A percentile compares a stretch with the other conserved stretches of the same genome.
phyloP scores from a whole-genome alignment of 768 basidiomycete species.

The Calocybe indica region DNA sequence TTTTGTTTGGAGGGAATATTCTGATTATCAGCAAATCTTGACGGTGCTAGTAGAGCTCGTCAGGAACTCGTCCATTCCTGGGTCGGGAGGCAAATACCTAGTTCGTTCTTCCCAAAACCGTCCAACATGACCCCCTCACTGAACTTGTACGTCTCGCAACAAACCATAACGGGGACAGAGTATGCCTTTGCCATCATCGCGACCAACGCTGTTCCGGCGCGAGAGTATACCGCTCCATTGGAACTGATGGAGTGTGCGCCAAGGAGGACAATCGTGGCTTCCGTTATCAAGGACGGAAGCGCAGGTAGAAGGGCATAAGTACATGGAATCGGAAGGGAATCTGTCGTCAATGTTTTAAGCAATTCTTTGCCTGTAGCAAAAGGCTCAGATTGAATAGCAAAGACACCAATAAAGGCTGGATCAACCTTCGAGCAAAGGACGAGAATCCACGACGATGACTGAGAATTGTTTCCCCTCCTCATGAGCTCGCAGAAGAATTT shows the following conservation, averaged over 20 bases:
- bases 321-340: conserved; percentile 57
- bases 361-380: conserved; percentile 64
- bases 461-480: conserved; percentile 73
- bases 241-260: conserved; percentile 94
- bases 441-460: conserved; percentile 92
- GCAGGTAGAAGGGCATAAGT: conserved; percentile 92
- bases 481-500: conserved; percentile 76
- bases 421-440: conserved; percentile 85
- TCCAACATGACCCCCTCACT: conserved; percentile 90
- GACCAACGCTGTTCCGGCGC: conserved; percentile 92
- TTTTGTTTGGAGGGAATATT: conserved; percentile 34
- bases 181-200: conserved; percentile 93
- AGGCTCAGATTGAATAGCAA: conserved; percentile 1
- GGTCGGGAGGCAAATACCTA: conserved; percentile 48
- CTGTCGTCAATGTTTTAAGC: conserved; percentile 59
- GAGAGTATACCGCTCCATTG: conserved; percentile 89
- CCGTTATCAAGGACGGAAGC: conserved; percentile 70
- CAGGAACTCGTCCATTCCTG: neutral
- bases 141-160: conserved; percentile 99
- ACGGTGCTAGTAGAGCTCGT: conserved; percentile 24
- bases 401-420: neutral
- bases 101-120: conserved; percentile 92
- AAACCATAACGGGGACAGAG: conserved; percentile 90
- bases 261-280: conserved; percentile 79
- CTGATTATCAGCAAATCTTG: conserved; percentile 21